Evolutionary conservation across 345 rosid genomes (phyloP).

Genomic region (Xanthoceras sorbifolium): DNA sequence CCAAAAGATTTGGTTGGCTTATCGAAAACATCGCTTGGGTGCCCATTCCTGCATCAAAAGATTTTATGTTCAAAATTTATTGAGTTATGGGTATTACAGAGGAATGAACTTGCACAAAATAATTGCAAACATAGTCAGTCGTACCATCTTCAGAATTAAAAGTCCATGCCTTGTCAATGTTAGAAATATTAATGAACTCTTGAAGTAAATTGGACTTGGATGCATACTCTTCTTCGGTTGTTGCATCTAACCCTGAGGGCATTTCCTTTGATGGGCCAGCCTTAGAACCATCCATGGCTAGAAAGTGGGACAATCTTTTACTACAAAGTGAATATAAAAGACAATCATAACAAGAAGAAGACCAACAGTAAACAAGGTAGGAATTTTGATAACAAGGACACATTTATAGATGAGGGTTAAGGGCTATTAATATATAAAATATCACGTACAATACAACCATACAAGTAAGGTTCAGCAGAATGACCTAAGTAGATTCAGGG

Average conservation of each 20-base stretch:
- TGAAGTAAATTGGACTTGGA: constrained; percentile 69
- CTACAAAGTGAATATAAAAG: constrained; percentile 28
- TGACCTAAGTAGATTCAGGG: not conserved
- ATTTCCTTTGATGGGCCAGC: constrained; percentile 36
- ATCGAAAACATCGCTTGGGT: constrained; percentile 72
- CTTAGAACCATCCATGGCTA: constrained; percentile 53
- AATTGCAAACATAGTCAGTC: not conserved
- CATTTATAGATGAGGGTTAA: not conserved
- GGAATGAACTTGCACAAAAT: not conserved
- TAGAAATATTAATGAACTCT: constrained; percentile 63
- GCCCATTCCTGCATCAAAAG: constrained; percentile 43
- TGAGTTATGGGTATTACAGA: not conserved
- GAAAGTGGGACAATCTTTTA: constrained; percentile 30
- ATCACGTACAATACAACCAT: not conserved
- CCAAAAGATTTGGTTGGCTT: constrained; percentile 81
- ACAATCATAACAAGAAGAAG: constrained; percentile 4
- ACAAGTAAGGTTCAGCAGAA: not conserved
- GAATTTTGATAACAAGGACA: not conserved
- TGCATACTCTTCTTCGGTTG: constrained; percentile 65
- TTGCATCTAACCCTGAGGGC: constrained; percentile 50
- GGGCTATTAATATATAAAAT: not conserved
- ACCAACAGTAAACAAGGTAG: not conserved
- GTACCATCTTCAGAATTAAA: constrained; percentile 59
- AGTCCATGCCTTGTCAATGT: constrained; percentile 82
- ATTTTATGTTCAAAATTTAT: constrained; percentile 4